Base-by-base conservation (phyloP, 345 rosid species). In the Physaria fendleri region DNA sequence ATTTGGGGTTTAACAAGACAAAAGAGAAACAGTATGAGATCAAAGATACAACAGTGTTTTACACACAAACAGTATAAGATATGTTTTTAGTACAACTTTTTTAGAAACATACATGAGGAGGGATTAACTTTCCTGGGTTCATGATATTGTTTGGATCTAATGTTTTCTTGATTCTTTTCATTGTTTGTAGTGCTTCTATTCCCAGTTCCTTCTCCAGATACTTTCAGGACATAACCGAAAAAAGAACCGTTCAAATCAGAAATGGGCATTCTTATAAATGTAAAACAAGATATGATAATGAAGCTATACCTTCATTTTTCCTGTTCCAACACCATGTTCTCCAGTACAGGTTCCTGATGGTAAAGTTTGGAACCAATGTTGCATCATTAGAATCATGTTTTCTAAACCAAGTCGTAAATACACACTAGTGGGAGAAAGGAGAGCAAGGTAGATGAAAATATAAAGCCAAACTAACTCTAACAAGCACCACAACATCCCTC, bases 71-170 rank as follows among this genome's bases (percentile, higher is more conserved):
- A 28, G 8, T 30, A 52, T 30, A 8, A 40, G 35, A 7, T 45
- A 14, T 41, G 10, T 30, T 21, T 50, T n/a, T n/a, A n/a, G n/a
- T n/a, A n/a, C n/a, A n/a, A n/a, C n/a, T n/a, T n/a, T n/a, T 32
- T 69, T 74, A 88, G 64, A 81, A 77, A 69, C 95, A 92, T 28
- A 88, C 78, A 65, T 92, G 95, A 12, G 98, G 85, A 37, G 96
- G 98, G 53, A 92, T 88, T 16, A 92, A 75, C 82, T 92, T 92
- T 69, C 95, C 98, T 8, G 96, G 98, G 65, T 92, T 92, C 95
- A 92, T 88, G 58, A 88, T 88, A 56, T 81, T 67, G 73, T 88
- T 85, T 11, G 96, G 98, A 72, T 88, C 98, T 64, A 92, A 69
- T 0, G 87, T 80, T 22, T 60, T 67, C 78, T 88, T 92, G 37